phyloP scores from a whole-genome alignment of 2,329 filamentous ascomycete species.

The Magnaporthales sp. region DNA sequence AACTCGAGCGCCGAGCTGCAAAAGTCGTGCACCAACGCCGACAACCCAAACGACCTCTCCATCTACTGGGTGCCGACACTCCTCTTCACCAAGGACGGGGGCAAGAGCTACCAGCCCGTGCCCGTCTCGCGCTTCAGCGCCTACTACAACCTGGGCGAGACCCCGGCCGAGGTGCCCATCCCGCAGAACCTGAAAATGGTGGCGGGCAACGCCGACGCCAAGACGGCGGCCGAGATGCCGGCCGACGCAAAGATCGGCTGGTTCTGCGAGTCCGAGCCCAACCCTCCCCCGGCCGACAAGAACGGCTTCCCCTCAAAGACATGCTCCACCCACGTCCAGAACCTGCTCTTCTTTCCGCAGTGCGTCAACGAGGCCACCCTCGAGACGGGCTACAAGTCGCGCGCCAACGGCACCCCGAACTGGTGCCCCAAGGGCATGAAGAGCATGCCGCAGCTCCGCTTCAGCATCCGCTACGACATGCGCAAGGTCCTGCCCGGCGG shows the following conservation, averaged over 20 bases:
- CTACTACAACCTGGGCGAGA: constrained; percentile 26
- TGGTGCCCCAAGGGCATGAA: constrained; percentile 31
- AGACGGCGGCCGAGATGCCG: constrained; percentile 13
- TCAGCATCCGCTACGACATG: constrained; percentile 34
- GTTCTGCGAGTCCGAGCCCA: neutral
- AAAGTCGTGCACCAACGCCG: constrained; percentile 28
- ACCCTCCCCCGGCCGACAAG: neutral
- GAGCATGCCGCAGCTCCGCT: constrained; percentile 36
- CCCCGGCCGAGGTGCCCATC: constrained; percentile 30
- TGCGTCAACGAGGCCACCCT: constrained; percentile 29
- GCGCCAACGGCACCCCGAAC: constrained; percentile 12
- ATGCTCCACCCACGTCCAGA: constrained; percentile 33
- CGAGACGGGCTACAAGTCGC: constrained; percentile 15
- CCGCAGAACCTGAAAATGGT: constrained; percentile 32
- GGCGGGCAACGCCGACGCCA: constrained; percentile 31
- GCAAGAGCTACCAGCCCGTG: constrained; percentile 21
- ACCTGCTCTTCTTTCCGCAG: constrained; percentile 32
- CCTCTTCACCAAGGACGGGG: constrained; percentile 27
- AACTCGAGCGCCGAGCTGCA: constrained; percentile 24
- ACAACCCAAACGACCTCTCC: constrained; percentile 34
- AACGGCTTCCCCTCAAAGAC: constrained; percentile 12
- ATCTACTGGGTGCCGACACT: constrained; percentile 36
- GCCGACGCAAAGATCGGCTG: neutral
- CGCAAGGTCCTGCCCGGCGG: constrained; percentile 30
- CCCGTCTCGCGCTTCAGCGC: constrained; percentile 25